Evolutionary conservation across 2,329 filamentous ascomycete species (phyloP), one percentile per base, ranked within the genome.

Genomic region (Aspergillus brasiliensis): DNA sequence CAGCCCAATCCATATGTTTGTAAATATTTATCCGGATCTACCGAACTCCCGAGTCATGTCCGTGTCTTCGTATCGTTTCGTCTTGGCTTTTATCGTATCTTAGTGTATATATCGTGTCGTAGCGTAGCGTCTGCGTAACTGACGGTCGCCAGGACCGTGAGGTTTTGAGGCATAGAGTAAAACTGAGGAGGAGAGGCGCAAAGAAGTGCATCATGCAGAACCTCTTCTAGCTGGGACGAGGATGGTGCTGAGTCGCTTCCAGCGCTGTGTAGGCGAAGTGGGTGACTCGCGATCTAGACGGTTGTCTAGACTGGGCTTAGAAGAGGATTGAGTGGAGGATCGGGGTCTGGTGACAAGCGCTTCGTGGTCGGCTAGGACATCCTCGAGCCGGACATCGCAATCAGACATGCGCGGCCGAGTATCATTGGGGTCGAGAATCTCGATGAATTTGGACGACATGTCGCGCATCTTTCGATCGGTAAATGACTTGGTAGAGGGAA

Each of bases 371-470:
- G 74, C 77, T 17, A 80, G 72, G 60, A 80, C 76, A 52, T 80
- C 77, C 60, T 79, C 77, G 2, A 80, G 74, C 7, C 75, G 75
- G 51, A 79, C 77, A 57, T 79, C 77, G 19, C 71, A 74, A 56
- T 76, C 70, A 47, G 76, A 77, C 31, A 75, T 72, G 55, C 71
- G 71, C 13, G 68, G 66, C 28, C 71, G 65, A 21, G 66, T 66
- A 46, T 73, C 69, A 59, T 76, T 71, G 47, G 73, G 69, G 64
- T 78, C 73, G 62, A 79, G 75, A 56, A 79, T 77, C 64, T 80
- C 77, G 59, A 78, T 72, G 63, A 80, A 80, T 62, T 73, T 78
- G 62, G 77, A 79, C 17, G 76, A 64, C 65, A 75, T 77, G 57
- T 73, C 74, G 54, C 67, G 69, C 70, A 74, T 63, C 52, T 61